Conservation (phyloP, 768 basidiomycete species). For the Kwoniella dejecticola region DNA sequence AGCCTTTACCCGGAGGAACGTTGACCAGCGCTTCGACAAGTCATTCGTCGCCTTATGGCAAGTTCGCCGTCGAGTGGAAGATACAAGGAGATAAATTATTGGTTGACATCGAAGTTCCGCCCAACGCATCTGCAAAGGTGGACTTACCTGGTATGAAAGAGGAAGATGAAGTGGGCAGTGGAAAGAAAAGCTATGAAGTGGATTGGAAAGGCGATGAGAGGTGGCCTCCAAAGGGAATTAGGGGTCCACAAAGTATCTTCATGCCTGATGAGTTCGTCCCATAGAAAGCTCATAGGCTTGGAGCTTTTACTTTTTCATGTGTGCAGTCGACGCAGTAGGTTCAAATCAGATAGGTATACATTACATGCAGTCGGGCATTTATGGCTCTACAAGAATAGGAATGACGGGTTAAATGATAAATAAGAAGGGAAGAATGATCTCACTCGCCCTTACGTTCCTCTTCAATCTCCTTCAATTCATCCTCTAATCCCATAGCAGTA, state of each 20-base stretch:
- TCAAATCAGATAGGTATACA: too few species aligned
- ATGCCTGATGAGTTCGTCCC: slow-evolving; percentile 18
- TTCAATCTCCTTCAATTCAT: slow-evolving; percentile 44
- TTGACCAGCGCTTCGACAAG: slow-evolving; percentile 32
- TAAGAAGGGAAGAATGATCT: background rate
- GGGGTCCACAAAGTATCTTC: slow-evolving; percentile 8
- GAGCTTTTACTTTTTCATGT: too few species aligned
- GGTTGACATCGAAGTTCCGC: slow-evolving; percentile 35
- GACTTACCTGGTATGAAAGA: slow-evolving; percentile 29
- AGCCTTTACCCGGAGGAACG: slow-evolving; percentile 46
- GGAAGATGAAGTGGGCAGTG: slow-evolving; percentile 36
- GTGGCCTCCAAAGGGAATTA: slow-evolving; percentile 17
- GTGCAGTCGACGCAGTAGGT: too few species aligned
- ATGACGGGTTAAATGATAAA: too few species aligned
- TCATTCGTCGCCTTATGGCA: slow-evolving; percentile 33
- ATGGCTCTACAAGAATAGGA: too few species aligned
- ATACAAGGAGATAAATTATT: slow-evolving; percentile 20
- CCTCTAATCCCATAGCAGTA: slow-evolving; percentile 55
- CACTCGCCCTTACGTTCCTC: slow-evolving; percentile 31
- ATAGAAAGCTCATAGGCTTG: slow-evolving; percentile 6
- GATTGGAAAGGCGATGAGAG: slow-evolving; percentile 11
- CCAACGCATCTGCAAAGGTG: slow-evolving; percentile 34
- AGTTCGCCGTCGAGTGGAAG: slow-evolving; percentile 27
- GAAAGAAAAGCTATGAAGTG: slow-evolving; percentile 13
- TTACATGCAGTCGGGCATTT: too few species aligned